phyloP scores from a whole-genome alignment of 2,329 filamentous ascomycete genomes.

The Colletotrichum tropicicola region DNA sequence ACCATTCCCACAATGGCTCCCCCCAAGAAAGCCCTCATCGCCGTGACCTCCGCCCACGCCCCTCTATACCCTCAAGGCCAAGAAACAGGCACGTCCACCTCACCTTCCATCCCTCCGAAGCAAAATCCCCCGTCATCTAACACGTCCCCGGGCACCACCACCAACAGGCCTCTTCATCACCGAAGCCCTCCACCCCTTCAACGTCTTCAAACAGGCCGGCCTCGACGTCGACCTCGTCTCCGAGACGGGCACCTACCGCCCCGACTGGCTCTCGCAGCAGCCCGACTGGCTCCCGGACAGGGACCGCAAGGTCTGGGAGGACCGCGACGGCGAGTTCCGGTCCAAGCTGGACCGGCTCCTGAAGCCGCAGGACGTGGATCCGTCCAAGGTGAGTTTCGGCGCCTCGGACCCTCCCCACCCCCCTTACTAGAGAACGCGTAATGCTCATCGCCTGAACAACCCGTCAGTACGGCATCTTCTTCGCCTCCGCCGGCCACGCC shows the following conservation, averaged over 20 bases:
- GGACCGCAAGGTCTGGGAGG: conserved; percentile 49
- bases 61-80: conserved; percentile 46
- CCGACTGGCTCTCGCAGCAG: conserved; percentile 54
- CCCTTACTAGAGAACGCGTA: no score
- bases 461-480: conserved; percentile 47
- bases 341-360: conserved; percentile 52
- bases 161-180: conserved; percentile 53
- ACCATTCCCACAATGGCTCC: conserved; percentile 34
- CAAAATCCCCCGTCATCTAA: not conserved
- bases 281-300: conserved; percentile 50
- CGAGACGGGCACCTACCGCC: conserved; percentile 51
- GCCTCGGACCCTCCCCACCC: no score
- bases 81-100: conserved; percentile 28
- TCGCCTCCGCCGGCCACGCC: conserved; percentile 53
- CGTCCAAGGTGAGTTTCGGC: not conserved
- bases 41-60: conserved; percentile 51
- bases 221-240: conserved; percentile 57
- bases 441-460: not conserved
- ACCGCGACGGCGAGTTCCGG: conserved; percentile 51
- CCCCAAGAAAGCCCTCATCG: conserved; percentile 50
- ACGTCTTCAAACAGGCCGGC: conserved; percentile 51
- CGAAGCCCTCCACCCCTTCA: conserved; percentile 58
- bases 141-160: conserved; percentile 28
- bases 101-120: not conserved
- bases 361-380: conserved; percentile 46